These are phyloP conservation scores for Cinchona pubescens DNA, from an alignment of 257 asterid species.

Conservation along the genomic window DNA sequence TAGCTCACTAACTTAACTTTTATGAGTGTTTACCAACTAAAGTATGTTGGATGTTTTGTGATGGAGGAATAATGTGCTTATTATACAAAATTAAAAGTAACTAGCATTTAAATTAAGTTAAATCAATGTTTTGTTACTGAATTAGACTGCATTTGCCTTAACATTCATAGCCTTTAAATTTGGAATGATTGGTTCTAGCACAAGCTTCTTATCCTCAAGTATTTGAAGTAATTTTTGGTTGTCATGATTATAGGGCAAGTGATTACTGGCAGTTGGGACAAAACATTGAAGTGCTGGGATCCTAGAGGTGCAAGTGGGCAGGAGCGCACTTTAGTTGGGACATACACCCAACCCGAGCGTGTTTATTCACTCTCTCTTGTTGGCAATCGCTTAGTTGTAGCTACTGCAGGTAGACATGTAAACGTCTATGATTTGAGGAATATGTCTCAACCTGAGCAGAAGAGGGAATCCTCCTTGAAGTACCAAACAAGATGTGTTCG, in stretches of 20 bases:
- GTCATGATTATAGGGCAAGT: conserved; percentile 68
- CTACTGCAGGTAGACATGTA: conserved; percentile 98
- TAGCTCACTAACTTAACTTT: neutral
- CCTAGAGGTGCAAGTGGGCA: conserved; percentile 97
- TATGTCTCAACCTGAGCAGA: conserved; percentile 93
- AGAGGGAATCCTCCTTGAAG: conserved; percentile 91
- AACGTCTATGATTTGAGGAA: conserved; percentile 86
- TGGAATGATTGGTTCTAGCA: neutral
- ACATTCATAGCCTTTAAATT: neutral
- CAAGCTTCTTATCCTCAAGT: neutral
- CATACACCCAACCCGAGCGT: conserved; percentile 93
- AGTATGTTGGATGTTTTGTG: neutral
- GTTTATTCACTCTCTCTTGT: conserved; percentile 85
- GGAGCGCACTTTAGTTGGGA: conserved; percentile 79
- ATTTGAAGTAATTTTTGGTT: conserved; percentile 9
- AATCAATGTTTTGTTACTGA: neutral
- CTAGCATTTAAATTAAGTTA: neutral
- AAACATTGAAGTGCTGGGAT: conserved; percentile 94
- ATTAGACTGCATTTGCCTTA: neutral
- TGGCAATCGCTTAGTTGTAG: conserved; percentile 85
- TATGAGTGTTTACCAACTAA: neutral
- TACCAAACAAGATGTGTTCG: conserved; percentile 92
- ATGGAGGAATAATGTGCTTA: neutral
- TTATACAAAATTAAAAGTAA: neutral
- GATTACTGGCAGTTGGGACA: conserved; percentile 98